Conservation (phyloP, 306 rosid genomes). For the Fagus sylvatica region DNA sequence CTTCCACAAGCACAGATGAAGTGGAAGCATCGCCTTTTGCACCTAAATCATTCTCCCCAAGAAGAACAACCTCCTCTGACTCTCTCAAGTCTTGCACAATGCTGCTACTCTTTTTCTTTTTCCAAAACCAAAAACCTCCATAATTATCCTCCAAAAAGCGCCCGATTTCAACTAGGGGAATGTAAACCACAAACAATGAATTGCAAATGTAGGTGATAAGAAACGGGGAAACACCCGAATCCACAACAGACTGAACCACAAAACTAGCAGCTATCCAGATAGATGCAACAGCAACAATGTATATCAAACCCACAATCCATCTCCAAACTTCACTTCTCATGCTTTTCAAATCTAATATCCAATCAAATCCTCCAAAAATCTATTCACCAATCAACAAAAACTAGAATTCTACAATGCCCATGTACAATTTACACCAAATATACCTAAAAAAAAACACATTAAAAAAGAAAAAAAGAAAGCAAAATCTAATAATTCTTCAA, state of each 20-base stretch:
- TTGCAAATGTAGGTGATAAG: constrained; percentile 90
- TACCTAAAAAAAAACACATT: constrained; percentile 16
- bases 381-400: constrained; percentile 14
- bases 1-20: constrained; percentile 40
- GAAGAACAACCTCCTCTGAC: constrained; percentile 73
- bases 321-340: constrained; percentile 63
- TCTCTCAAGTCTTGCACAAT: constrained; percentile 37
- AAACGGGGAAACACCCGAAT: constrained; percentile 88
- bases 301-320: constrained; percentile 78
- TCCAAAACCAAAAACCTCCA: constrained; percentile 64
- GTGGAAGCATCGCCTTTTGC: constrained; percentile 13
- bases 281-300: constrained; percentile 76
- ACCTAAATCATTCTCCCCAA: constrained; percentile 35
- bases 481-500: not conserved
- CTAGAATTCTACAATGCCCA: constrained; percentile 33
- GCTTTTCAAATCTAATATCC: constrained; percentile 28
- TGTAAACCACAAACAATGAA: constrained; percentile 82
- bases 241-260: constrained; percentile 96
- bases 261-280: constrained; percentile 99
- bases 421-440: constrained; percentile 26
- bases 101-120: constrained; percentile 26
- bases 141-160: constrained; percentile 67
- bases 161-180: constrained; percentile 81
- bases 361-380: constrained; percentile 12
- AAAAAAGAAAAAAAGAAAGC: not conserved